Conservation (phyloP, 2,329 filamentous ascomycete genomes). For the Rachicladosporium sp. region DNA sequence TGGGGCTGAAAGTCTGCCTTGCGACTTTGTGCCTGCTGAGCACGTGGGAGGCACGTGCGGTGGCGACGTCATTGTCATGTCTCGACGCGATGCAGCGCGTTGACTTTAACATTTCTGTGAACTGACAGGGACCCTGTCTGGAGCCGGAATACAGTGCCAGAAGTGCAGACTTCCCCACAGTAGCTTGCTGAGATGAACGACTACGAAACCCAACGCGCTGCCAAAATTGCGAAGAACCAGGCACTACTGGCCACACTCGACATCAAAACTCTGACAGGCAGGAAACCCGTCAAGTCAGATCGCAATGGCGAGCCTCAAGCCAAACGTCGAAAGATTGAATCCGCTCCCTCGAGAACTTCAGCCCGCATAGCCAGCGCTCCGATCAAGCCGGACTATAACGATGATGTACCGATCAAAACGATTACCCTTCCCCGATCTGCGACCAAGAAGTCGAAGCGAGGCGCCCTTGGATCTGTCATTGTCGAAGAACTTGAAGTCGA, state of each 20-base stretch:
- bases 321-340: constrained; percentile 26
- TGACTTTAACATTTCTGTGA: too few species aligned
- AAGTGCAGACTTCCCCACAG: too few species aligned
- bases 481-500: constrained; percentile 6
- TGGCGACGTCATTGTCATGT: too few species aligned
- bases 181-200: constrained; percentile 22
- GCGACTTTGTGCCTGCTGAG: too few species aligned
- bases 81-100: too few species aligned
- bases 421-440: constrained; percentile 15
- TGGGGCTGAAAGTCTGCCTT: too few species aligned
- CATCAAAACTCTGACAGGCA: constrained; percentile 22
- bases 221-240: constrained; percentile 40
- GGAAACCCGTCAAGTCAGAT: constrained; percentile 3
- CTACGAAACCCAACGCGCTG: constrained; percentile 35
- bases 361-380: constrained; percentile 34
- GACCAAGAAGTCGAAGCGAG: constrained; percentile 2
- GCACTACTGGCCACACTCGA: constrained; percentile 36
- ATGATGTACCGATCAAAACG: constrained; percentile 22
- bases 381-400: constrained; percentile 25
- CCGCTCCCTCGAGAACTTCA: constrained; percentile 32
- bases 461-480: constrained; percentile 6
- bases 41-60: too few species aligned
- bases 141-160: too few species aligned
- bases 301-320: constrained; percentile 6
- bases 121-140: too few species aligned